A percentile compares a stretch with the other conserved stretches of the same genome.
Conservation (phyloP, 371 early-diverging fungal genomes). For the Apophysomyces ossiformis region DNA sequence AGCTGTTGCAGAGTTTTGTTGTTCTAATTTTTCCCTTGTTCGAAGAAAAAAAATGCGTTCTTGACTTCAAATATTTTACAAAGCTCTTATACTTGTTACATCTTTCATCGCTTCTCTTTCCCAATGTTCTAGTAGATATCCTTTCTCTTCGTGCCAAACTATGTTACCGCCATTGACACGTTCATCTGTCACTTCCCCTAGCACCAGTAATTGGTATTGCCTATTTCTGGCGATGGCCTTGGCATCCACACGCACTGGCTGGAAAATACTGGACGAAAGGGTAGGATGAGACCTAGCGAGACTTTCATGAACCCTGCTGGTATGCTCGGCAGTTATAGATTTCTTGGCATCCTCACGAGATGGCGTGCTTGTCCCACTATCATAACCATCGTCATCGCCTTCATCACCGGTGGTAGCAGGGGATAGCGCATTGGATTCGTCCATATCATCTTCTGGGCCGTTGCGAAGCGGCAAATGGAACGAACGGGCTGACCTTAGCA, state of each 20-base stretch:
- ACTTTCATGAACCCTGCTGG: background rate
- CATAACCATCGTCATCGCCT: conserved; percentile 1
- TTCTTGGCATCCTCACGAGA: background rate
- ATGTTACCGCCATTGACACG: background rate
- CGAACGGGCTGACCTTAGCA: conserved; percentile 24
- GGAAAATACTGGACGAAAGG: conserved; percentile 22
- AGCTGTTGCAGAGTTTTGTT: background rate
- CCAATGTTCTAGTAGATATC: conserved; percentile 13
- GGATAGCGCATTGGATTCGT: conserved; percentile 3
- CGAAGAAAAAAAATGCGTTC: too few relatives aligned
- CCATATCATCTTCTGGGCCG: background rate
- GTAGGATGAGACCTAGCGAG: background rate
- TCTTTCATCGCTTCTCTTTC: conserved; percentile 17
- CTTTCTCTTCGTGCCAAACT: background rate
- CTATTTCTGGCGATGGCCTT: conserved; percentile 35
- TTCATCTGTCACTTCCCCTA: conserved; percentile 21
- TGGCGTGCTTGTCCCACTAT: conserved; percentile 6
- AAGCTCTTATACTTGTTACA: conserved; percentile 12
- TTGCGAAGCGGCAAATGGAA: background rate
- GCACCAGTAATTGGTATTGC: conserved; percentile 38
- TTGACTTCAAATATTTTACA: background rate
- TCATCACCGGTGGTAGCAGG: background rate
- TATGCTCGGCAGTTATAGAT: background rate
- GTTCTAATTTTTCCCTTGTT: background rate
- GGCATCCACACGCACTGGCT: conserved; percentile 34